These are phyloP conservation scores for Paspalum vaginatum DNA, from an alignment of 176 grass and related monocot genomes.

Conservation along the genomic window DNA sequence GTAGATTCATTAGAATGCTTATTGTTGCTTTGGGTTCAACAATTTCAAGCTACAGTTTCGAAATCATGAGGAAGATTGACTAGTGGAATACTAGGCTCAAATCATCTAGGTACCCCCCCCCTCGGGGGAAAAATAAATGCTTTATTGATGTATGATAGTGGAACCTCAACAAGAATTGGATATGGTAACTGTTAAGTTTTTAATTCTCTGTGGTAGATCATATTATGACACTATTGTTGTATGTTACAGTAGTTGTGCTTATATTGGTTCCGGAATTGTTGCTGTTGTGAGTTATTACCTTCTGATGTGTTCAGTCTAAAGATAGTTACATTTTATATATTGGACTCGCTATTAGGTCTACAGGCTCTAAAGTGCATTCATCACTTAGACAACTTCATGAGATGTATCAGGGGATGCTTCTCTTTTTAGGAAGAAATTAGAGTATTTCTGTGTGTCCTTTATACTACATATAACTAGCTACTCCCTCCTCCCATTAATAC, in stretches of 20 bases:
- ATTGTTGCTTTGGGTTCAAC: constrained; percentile 2
- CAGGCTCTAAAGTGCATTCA: neutral
- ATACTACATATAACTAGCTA: neutral
- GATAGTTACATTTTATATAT: neutral
- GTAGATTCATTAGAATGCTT: constrained; percentile 5
- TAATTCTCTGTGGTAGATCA: neutral
- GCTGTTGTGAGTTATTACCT: neutral
- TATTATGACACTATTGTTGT: neutral
- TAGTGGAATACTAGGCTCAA: neutral
- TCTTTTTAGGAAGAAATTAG: neutral
- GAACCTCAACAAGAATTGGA: neutral
- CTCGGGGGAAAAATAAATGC: neutral
- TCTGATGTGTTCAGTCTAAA: neutral
- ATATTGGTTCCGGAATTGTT: neutral
- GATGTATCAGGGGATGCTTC: neutral
- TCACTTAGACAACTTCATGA: neutral
- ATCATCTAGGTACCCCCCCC: neutral
- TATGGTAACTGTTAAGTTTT: neutral
- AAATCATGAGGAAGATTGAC: neutral
- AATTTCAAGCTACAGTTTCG: neutral
- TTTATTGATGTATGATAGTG: neutral
- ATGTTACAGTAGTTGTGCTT: neutral
- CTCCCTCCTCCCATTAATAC: no score
- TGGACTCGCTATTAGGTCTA: neutral
- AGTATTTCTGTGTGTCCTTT: neutral